Evolutionary conservation across 805 yeast species (phyloP).

Genomic region (Torulaspora delbrueckii): DNA sequence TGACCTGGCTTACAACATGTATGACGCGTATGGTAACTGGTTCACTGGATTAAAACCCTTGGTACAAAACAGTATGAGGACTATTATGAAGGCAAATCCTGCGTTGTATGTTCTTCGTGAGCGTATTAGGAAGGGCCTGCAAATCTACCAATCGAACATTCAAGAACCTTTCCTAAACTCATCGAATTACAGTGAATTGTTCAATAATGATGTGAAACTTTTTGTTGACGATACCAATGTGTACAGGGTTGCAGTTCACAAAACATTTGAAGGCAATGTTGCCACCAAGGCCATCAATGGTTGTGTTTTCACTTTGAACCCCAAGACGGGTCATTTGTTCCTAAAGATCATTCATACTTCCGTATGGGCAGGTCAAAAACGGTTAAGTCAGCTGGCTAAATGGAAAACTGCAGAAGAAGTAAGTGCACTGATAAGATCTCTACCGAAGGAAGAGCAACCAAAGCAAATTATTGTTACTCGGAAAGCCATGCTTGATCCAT

Average conservation of each 20-base stretch:
- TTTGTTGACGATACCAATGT: slow-evolving; percentile 94
- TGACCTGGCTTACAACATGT: slow-evolving; percentile 93
- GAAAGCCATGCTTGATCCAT: slow-evolving; percentile 87
- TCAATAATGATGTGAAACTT: slow-evolving; percentile 75
- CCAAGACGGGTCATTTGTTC: slow-evolving; percentile 84
- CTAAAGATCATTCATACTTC: slow-evolving; percentile 87
- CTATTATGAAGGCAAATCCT: slow-evolving; percentile 92
- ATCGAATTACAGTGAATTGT: slow-evolving; percentile 82
- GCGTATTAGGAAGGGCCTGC: slow-evolving; percentile 89
- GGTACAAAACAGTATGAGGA: slow-evolving; percentile 85
- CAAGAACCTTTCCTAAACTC: slow-evolving; percentile 89
- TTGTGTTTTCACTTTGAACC: slow-evolving; percentile 82
- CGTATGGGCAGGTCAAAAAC: slow-evolving; percentile 95
- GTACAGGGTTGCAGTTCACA: slow-evolving; percentile 85
- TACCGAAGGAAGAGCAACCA: slow-evolving; percentile 93
- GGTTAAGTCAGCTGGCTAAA: slow-evolving; percentile 86
- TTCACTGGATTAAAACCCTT: slow-evolving; percentile 89
- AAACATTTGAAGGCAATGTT: slow-evolving; percentile 87
- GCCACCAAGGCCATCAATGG: slow-evolving; percentile 94
- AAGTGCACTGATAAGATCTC: slow-evolving; percentile 79
- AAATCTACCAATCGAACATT: slow-evolving; percentile 87
- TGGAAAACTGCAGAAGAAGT: slow-evolving; percentile 99
- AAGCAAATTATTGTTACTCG: slow-evolving; percentile 86
- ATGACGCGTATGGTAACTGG: slow-evolving; percentile 97
- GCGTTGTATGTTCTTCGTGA: slow-evolving; percentile 88